Conservation (phyloP, 2,329 filamentous ascomycete species). For the Nemania bipapillata region DNA sequence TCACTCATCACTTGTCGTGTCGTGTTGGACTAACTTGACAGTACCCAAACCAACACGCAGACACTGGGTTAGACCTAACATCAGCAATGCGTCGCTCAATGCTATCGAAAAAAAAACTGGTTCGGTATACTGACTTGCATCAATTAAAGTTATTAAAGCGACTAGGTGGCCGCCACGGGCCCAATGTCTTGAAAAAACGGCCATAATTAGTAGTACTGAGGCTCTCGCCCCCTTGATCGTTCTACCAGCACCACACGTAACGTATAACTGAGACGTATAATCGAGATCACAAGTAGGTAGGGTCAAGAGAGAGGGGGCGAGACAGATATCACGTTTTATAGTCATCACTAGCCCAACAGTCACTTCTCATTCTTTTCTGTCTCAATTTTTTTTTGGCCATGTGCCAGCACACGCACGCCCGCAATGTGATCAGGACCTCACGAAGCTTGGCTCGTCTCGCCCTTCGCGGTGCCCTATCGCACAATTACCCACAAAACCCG, state of each 20-base stretch:
- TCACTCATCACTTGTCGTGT: background rate
- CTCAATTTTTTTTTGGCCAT: background rate
- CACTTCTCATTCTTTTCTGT: background rate
- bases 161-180: conserved; percentile 42
- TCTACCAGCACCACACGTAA: conserved; percentile 8
- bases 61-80: conserved; percentile 40
- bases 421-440: conserved; percentile 17
- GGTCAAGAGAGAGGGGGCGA: background rate
- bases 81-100: background rate
- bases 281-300: background rate
- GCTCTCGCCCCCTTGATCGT: background rate
- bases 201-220: conserved; percentile 18
- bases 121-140: conserved; percentile 46
- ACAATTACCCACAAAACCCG: conserved; percentile 25
- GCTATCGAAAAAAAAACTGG: conserved; percentile 43
- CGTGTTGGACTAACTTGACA: conserved; percentile 47
- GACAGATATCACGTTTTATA: conserved; percentile 6
- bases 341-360: background rate
- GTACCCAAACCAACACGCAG: conserved; percentile 50
- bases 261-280: no score
- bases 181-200: conserved; percentile 6
- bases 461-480: conserved; percentile 1
- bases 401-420: conserved; percentile 9
- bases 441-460: conserved; percentile 7
- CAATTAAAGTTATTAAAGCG: conserved; percentile 48